Evolutionary conservation across 495 filamentous ascomycete genomes (phyloP).

Genomic region (Amorphotheca resinae): DNA sequence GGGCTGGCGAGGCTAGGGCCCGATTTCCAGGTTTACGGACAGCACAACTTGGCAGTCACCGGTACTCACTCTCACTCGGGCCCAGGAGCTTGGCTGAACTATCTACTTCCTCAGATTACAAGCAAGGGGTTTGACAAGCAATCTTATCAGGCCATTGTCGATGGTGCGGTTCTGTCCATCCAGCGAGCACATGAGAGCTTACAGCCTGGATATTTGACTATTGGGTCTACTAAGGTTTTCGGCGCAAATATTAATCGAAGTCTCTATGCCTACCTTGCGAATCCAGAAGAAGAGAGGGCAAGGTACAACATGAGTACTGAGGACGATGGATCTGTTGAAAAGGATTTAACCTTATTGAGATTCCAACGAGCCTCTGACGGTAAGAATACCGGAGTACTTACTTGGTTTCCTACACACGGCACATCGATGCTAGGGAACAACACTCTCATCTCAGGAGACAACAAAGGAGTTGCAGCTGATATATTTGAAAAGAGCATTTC

Average conservation of each 20-base stretch:
- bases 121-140: slow-evolving; percentile 81
- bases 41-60: slow-evolving; percentile 79
- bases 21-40: slow-evolving; percentile 61
- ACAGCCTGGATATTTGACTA: slow-evolving; percentile 54
- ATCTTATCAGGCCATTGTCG: slow-evolving; percentile 81
- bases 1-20: slow-evolving; percentile 53
- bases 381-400: slow-evolving; percentile 67
- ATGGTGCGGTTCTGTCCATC: slow-evolving; percentile 74
- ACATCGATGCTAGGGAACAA: slow-evolving; percentile 91
- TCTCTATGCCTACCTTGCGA: slow-evolving; percentile 81
- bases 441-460: slow-evolving; percentile 82
- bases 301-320: slow-evolving; percentile 47
- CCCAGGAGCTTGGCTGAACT: slow-evolving; percentile 91
- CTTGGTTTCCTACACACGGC: slow-evolving; percentile 91
- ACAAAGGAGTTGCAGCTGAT: slow-evolving; percentile 88
- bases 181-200: slow-evolving; percentile 67
- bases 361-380: slow-evolving; percentile 63
- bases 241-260: slow-evolving; percentile 86
- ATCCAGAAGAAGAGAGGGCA: slow-evolving; percentile 66
- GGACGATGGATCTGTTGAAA: slow-evolving; percentile 66
- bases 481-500: slow-evolving; percentile 67
- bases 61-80: slow-evolving; percentile 93
- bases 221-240: slow-evolving; percentile 62
- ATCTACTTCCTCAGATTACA: slow-evolving; percentile 88
- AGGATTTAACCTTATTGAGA: slow-evolving; percentile 69